Base-by-base conservation (phyloP, 2,329 filamentous ascomycete genomes). In the Fonsecaea pedrosoi region DNA sequence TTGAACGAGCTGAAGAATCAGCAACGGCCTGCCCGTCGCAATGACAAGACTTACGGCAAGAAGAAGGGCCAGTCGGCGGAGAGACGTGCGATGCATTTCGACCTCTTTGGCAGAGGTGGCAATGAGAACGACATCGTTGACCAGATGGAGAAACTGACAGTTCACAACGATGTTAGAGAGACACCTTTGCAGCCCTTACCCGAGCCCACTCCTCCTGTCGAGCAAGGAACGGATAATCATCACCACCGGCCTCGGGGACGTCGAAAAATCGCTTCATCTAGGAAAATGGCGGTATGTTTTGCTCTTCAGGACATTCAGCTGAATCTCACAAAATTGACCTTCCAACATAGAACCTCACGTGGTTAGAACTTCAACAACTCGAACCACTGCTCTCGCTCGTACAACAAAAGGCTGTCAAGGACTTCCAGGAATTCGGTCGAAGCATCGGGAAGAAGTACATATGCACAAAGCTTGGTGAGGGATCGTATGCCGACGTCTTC, bases 401-500 rank as follows among this genome's bases (percentile, higher is more conserved):
- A 7, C n/a, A 65, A 35, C 54, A 54, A 32, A 6, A 63, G 18
- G 57, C 30, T 13, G 66, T 70, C 42, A 54, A 48, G 59, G 71
- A 60, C 70, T 75, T 70, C 64, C 66, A 54, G 55, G 63, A 38
- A 37, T 72, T 65, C 50, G 69, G 60, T 42, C 69, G 54, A 38
- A 72, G 45, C 61, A 69, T 71, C 65, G 72, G 67, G 55, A 63
- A 67, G 57, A 67, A 80, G 65, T 84, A 85, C 69, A 74, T 81
- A 42, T 81, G 89, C 48, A 79, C 80, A 8, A 90, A 90, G 71
- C 84, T 90, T 40, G 87, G 87, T 8, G 87, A 90, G 75, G 88
- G 88, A 1, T 88, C 87, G 0, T 90, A 88, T 73, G 86, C 86
- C 62, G 87, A 89, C 73, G 87, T 90, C 2, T 89, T 89, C 74